Evolutionary conservation across 2,329 filamentous ascomycete genomes (phyloP), one percentile per base, ranked within the genome.

Genomic region (Macrophomina phaseolina): DNA sequence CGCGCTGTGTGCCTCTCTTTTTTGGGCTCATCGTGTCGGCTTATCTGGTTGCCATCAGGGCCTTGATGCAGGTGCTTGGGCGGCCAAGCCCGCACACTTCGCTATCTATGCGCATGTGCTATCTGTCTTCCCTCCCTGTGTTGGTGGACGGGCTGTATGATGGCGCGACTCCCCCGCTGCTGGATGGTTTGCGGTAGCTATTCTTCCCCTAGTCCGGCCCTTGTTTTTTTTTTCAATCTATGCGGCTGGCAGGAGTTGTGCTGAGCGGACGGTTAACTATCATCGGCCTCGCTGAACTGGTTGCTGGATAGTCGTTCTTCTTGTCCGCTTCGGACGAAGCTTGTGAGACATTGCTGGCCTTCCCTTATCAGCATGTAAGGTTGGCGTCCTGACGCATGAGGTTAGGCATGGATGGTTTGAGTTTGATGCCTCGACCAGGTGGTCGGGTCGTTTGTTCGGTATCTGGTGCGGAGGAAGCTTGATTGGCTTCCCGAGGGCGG

Each of bases 101-200:
- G 12, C 42, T 45, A 45, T 45, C 11, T n/a, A 9, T n/a, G 5
- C 42, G 11, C 16, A 14, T 40, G 7, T 40, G 7, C 14, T 40
- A 9, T 40, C 14, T 40, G 7, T 40, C 16, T 45, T 16, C 5
- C 16, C 16, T 9, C 16, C 5, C 11, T 53, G 11, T 34, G 28
- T n/a, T 53, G 49, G 49, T 32, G 9, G 30, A 34, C 34, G 49
- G 49, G 49, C 49, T 53, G 49, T 28, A 53, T 53, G 49, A n/a
- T 34, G 30, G 49, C 28, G 8, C 9, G 16, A 14, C 11, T 9
- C 14, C 38, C 42, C 42, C 4, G 28, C 23, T 23, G 46, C 46
- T 53, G 11, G 12, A 8, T 18, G 23, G 18, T 8, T 18, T 9
- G 48, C 9, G 14, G 23, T 23, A 2, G 23, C 23, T 23, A 23